phyloP scores from a whole-genome alignment of 2,329 filamentous ascomycete species.

The Rhynchosporium agropyri region DNA sequence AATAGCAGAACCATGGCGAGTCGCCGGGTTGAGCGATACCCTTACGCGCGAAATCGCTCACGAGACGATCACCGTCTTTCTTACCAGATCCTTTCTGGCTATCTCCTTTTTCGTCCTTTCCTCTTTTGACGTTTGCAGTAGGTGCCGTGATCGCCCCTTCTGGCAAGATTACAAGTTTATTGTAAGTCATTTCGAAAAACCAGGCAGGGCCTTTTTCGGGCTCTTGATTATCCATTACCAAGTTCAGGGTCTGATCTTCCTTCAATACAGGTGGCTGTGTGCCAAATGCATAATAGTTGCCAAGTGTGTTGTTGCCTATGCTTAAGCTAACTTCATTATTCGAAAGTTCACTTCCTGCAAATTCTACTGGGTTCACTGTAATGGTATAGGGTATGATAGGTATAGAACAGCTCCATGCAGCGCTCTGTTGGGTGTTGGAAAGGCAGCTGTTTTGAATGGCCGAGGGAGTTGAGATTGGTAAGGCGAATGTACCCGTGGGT shows the following conservation, averaged over 20 bases:
- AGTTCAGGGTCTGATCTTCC: slow-evolving; percentile 50
- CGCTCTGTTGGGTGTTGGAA: slow-evolving; percentile 54
- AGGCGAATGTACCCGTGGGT: slow-evolving; percentile 55
- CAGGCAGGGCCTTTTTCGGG: slow-evolving; percentile 60
- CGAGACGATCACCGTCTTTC: neutral
- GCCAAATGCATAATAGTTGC: slow-evolving; percentile 57
- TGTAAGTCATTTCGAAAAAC: slow-evolving; percentile 63
- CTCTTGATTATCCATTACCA: slow-evolving; percentile 61
- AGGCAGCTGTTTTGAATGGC: slow-evolving; percentile 59
- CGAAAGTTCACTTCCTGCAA: slow-evolving; percentile 32
- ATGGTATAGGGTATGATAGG: slow-evolving; percentile 36
- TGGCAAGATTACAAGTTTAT: slow-evolving; percentile 63
- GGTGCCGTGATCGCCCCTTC: slow-evolving; percentile 29
- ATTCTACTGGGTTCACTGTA: slow-evolving; percentile 25
- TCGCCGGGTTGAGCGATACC: slow-evolving; percentile 55
- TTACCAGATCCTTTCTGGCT: neutral
- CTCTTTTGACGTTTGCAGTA: slow-evolving; percentile 26
- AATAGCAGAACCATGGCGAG: slow-evolving; percentile 69
- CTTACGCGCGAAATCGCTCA: slow-evolving; percentile 30
- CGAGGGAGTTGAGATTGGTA: slow-evolving; percentile 56
- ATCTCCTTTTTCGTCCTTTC: neutral
- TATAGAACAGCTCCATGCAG: slow-evolving; percentile 66
- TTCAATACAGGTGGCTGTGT: slow-evolving; percentile 58
- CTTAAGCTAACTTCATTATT: slow-evolving; percentile 42
- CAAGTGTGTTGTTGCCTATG: slow-evolving; percentile 45